phyloP scores from a whole-genome alignment of 176 grass and related monocot species.

The Triticum urartu region DNA sequence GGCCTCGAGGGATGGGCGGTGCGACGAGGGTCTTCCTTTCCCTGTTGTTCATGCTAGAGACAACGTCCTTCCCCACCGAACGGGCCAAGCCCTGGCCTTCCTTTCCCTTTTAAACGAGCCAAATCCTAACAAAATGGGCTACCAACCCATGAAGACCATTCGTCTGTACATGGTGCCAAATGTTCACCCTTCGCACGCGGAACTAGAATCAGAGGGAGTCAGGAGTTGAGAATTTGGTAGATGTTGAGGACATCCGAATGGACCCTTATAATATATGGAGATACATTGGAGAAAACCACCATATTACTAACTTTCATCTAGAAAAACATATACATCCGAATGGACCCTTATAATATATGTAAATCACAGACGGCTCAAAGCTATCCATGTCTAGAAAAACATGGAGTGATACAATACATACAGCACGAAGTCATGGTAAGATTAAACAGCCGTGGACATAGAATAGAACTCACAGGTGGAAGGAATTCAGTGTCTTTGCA shows the following conservation, averaged over 20 bases:
- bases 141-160: neutral
- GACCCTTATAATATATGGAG: neutral
- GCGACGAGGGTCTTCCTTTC: neutral
- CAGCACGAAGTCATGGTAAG: neutral
- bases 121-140: neutral
- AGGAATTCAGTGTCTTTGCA: conserved; percentile 96
- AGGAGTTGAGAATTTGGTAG: neutral
- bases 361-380: neutral
- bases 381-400: neutral
- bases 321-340: too few relatives aligned
- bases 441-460: neutral
- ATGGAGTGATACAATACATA: conserved; percentile 17
- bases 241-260: neutral
- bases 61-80: neutral
- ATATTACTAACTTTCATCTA: neutral
- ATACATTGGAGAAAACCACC: neutral
- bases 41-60: neutral
- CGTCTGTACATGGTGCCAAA: neutral
- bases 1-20: neutral
- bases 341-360: neutral
- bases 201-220: neutral
- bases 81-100: neutral
- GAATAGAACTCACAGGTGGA: conserved; percentile 80
- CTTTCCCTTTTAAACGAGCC: neutral
- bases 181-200: neutral